Conservation (phyloP, 495 filamentous ascomycete species). For the Podospora conica region DNA sequence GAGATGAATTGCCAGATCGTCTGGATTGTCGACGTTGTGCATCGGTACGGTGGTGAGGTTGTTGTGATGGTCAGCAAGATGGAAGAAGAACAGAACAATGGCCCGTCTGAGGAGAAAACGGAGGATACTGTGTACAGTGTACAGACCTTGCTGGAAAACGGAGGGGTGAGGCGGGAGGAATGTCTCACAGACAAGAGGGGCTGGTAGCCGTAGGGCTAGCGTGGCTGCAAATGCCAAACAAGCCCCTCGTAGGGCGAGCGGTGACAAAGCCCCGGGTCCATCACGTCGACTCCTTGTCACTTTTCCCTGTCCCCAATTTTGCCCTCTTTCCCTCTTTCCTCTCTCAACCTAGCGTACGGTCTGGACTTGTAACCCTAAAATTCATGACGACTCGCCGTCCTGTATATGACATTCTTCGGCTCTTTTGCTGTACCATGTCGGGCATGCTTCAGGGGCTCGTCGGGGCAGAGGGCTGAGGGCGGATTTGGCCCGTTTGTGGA, state of each 20-base stretch:
- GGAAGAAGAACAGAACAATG: neutral
- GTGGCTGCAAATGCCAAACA: neutral
- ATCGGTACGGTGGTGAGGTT: neutral
- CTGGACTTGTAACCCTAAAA: too few species aligned
- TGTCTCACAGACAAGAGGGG: neutral
- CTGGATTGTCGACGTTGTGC: neutral
- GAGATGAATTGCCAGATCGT: neutral
- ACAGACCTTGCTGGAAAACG: neutral
- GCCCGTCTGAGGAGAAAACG: too few species aligned
- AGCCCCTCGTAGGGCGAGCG: neutral
- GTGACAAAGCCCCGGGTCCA: neutral
- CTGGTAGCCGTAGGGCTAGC: neutral
- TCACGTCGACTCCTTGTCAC: neutral
- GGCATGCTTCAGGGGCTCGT: neutral
- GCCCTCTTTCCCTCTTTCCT: neutral
- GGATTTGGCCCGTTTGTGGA: neutral
- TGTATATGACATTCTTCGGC: too few species aligned
- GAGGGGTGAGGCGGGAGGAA: neutral
- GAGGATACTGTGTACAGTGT: too few species aligned
- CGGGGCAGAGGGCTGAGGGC: neutral
- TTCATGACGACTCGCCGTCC: neutral
- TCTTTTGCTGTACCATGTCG: too few species aligned
- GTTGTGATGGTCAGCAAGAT: neutral
- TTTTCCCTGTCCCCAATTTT: neutral
- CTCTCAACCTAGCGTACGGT: neutral